These are phyloP conservation scores for Helichrysum umbraculigerum DNA, from an alignment of 129 eudicot genomes.

Conservation along the genomic window DNA sequence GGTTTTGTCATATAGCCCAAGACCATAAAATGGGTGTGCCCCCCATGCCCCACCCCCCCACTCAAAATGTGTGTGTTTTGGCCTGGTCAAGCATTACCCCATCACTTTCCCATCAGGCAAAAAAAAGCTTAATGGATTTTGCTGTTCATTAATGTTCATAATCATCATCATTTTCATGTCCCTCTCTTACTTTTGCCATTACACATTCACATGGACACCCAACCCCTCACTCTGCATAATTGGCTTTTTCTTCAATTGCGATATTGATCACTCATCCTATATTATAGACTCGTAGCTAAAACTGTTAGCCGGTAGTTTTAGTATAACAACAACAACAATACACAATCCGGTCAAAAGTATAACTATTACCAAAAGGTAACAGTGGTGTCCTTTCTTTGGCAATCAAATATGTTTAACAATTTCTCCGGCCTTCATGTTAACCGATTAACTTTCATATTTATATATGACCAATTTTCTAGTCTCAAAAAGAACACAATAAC, in stretches of 20 bases:
- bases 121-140: constrained; percentile 21
- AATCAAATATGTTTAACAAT: no score
- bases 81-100: constrained; percentile 39
- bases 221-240: neutral
- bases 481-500: no score
- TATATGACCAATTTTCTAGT: no score
- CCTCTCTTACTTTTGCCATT: constrained; percentile 18
- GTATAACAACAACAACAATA: no score
- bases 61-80: constrained; percentile 37
- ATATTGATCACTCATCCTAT: neutral
- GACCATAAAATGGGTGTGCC: constrained; percentile 27
- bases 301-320: no score
- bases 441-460: no score
- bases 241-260: neutral
- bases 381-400: no score
- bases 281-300: neutral
- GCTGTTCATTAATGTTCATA: constrained; percentile 33
- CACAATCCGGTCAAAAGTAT: no score
- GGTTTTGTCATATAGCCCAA: constrained; percentile 35
- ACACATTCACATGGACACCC: constrained; percentile 30
- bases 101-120: constrained; percentile 33
- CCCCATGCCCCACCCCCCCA: constrained; percentile 28
- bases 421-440: no score
- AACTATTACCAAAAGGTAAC: no score
- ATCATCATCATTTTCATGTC: constrained; percentile 33